phyloP scores from a whole-genome alignment of 768 basidiomycete genomes.

The Boletus insuetus region DNA sequence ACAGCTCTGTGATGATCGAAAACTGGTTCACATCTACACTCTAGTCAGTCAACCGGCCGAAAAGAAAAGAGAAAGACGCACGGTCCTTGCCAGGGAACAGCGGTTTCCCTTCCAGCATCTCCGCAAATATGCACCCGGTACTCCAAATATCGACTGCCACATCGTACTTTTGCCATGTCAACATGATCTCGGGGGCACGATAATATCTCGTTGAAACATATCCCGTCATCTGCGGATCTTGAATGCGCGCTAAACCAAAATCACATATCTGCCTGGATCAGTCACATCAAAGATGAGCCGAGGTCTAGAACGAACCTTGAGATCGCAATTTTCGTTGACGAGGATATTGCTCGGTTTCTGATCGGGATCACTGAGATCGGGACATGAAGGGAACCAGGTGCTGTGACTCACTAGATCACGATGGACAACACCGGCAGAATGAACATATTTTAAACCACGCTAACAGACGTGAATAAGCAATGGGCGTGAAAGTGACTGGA shows the following conservation, averaged over 20 bases:
- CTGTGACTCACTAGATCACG: conserved; percentile 74
- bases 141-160: conserved; percentile 99
- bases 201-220: conserved; percentile 99
- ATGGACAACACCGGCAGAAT: conserved; percentile 98
- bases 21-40: conserved; percentile 96
- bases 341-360: conserved; percentile 99
- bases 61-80: conserved; percentile 45
- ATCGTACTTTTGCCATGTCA: conserved; percentile 99
- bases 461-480: conserved; percentile 30
- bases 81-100: conserved; percentile 99
- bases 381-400: neutral
- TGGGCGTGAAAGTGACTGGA: neutral
- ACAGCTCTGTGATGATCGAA: conserved; percentile 96
- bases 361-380: neutral
- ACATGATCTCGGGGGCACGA: conserved; percentile 99
- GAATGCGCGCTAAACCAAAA: conserved; percentile 96
- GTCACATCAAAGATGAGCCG: neutral
- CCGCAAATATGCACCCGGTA: conserved; percentile 98
- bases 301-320: conserved; percentile 60
- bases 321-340: conserved; percentile 99
- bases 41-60: neutral
- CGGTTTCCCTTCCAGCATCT: conserved; percentile 99
- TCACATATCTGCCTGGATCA: conserved; percentile 78
- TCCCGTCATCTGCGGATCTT: conserved; percentile 99
- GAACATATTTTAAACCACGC: conserved; percentile 99